Evolutionary conservation across 2,329 filamentous ascomycete species (phyloP).

Genomic region (Monilinia polystroma): DNA sequence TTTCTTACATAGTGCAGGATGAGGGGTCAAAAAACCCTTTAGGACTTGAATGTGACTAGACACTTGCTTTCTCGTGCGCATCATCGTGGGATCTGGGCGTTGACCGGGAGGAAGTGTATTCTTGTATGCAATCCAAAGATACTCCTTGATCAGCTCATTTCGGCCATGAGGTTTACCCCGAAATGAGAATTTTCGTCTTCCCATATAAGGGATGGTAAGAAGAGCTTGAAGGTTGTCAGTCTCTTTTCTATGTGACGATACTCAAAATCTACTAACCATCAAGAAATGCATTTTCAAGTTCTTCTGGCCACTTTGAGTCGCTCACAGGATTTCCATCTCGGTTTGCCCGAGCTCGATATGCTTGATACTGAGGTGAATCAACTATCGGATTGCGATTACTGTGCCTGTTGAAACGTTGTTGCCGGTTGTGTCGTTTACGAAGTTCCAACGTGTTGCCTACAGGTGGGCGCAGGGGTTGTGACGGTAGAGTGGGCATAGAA

Average conservation of each 20-base stretch:
- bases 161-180: constrained; percentile 62
- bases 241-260: neutral
- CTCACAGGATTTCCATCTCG: constrained; percentile 61
- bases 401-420: constrained; percentile 37
- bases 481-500: constrained; percentile 36
- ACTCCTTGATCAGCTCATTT: constrained; percentile 69
- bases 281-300: constrained; percentile 65
- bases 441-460: constrained; percentile 34
- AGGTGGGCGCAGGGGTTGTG: constrained; percentile 31
- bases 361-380: constrained; percentile 60
- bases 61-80: constrained; percentile 58
- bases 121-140: constrained; percentile 55
- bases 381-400: constrained; percentile 57
- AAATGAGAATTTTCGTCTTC: constrained; percentile 64
- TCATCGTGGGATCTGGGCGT: constrained; percentile 48
- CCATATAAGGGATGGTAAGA: constrained; percentile 64
- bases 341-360: constrained; percentile 64
- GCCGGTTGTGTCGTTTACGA: constrained; percentile 39
- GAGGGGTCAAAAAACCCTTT: constrained; percentile 63
- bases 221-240: constrained; percentile 48
- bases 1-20: constrained; percentile 59
- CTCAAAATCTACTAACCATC: constrained; percentile 52
- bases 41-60: constrained; percentile 71
- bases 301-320: constrained; percentile 60
- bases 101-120: constrained; percentile 47